phyloP scores from a whole-genome alignment of 352 stramenopile genomes.

The Blastocystis sp. region DNA sequence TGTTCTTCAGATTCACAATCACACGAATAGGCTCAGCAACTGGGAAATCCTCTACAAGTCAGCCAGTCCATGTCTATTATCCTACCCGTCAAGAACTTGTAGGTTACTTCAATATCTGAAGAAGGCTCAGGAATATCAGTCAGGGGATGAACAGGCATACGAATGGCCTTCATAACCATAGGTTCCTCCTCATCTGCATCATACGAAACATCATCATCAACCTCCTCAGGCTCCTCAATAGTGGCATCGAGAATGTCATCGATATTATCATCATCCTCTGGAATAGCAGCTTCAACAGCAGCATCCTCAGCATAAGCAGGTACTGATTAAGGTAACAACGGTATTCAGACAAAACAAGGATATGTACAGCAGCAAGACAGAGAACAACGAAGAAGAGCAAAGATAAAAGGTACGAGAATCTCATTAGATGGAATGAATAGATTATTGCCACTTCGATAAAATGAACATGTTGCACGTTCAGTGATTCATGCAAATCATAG shows the following conservation, averaged over 20 bases:
- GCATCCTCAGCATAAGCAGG: conserved; percentile 27
- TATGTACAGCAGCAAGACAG: conserved; percentile 53
- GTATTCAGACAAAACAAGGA: conserved; percentile 8
- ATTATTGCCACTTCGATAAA: neutral
- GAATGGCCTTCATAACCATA: conserved; percentile 35
- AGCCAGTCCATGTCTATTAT: neutral
- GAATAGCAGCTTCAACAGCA: neutral
- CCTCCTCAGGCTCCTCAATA: conserved; percentile 49
- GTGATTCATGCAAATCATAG: neutral
- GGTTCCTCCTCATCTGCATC: conserved; percentile 48
- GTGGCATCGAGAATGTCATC: conserved; percentile 49
- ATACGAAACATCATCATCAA: conserved; percentile 53
- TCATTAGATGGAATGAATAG: conserved; percentile 21
- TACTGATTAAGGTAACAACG: neutral
- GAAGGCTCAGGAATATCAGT: conserved; percentile 62
- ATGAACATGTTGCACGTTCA: conserved; percentile 16
- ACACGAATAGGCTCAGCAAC: conserved; percentile 55
- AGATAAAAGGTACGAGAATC: conserved; percentile 48
- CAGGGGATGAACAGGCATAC: conserved; percentile 32
- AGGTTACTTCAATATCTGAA: conserved; percentile 58
- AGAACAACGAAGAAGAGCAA: conserved; percentile 41
- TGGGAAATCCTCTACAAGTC: conserved; percentile 23
- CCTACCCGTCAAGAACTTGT: conserved; percentile 50
- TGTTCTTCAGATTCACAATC: conserved; percentile 62
- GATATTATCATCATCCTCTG: conserved; percentile 19